A percentile compares a stretch with the other conserved stretches of the same genome.
These are phyloP conservation scores for Rhizodiscina lignyota DNA, from an alignment of 495 filamentous ascomycete species.

Conservation along the genomic window DNA sequence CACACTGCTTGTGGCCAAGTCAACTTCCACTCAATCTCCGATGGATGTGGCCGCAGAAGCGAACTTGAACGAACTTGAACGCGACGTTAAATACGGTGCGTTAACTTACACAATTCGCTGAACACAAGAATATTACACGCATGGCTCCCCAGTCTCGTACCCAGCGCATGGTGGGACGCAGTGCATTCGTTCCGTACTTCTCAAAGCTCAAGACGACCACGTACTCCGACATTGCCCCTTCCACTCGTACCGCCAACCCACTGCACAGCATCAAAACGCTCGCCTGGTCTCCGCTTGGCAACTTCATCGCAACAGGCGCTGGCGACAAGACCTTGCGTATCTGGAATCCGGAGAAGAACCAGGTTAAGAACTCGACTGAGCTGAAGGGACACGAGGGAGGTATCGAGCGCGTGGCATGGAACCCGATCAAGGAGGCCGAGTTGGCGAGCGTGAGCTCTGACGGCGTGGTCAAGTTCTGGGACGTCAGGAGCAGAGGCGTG, in stretches of 20 bases:
- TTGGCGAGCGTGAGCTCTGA: conserved; percentile 74
- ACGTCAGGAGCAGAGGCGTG: conserved; percentile 64
- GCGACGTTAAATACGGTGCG: too few species aligned
- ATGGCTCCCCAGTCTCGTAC: not conserved
- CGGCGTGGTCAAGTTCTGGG: conserved; percentile 83
- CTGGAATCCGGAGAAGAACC: conserved; percentile 79
- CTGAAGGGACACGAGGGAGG: conserved; percentile 60
- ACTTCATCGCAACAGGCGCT: conserved; percentile 72
- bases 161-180: not conserved
- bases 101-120: too few species aligned
- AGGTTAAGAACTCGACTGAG: conserved; percentile 69
- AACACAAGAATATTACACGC: too few species aligned
- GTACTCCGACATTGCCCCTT: conserved; percentile 14
- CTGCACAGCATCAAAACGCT: conserved; percentile 46
- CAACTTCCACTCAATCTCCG: too few species aligned
- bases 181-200: conserved; percentile 11
- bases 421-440: conserved; percentile 75
- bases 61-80: too few species aligned
- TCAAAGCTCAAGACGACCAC: conserved; percentile 13
- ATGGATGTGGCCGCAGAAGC: too few species aligned
- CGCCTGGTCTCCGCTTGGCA: conserved; percentile 80
- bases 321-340: conserved; percentile 70
- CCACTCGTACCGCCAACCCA: conserved; percentile 4
- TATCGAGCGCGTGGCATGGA: conserved; percentile 81
- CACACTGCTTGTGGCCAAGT: too few species aligned